These are phyloP conservation scores for Gonapodya sp. DNA, from an alignment of 192 early-diverging fungal species.

Conservation along the genomic window DNA sequence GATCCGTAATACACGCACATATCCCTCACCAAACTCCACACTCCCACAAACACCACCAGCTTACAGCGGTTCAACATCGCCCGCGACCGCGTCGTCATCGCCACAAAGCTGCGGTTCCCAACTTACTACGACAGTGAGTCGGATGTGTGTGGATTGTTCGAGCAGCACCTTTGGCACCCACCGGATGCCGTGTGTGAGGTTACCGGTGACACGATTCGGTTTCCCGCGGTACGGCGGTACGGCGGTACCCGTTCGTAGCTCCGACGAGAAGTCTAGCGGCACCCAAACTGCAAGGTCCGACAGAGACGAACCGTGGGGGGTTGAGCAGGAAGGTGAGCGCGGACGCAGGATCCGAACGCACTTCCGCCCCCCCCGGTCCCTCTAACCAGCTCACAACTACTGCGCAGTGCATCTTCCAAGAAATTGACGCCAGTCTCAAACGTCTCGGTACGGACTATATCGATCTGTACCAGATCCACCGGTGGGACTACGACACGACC, in stretches of 20 bases:
- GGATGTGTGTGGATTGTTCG: no score
- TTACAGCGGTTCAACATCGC: neutral
- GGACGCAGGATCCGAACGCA: no score
- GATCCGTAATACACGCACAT: neutral
- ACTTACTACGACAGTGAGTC: neutral
- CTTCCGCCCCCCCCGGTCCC: no score
- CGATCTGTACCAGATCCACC: conserved; percentile 9
- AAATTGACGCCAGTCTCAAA: conserved; percentile 20
- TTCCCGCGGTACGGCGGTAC: no score
- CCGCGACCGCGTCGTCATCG: conserved; percentile 13
- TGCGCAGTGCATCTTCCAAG: conserved; percentile 20
- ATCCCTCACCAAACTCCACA: neutral
- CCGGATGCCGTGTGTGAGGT: no score
- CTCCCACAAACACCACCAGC: neutral
- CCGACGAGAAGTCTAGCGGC: no score
- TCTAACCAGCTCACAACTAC: no score
- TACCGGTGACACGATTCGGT: no score
- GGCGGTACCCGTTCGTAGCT: no score
- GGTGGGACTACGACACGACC: conserved; percentile 10
- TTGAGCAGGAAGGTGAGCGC: neutral
- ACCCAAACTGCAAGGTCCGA: neutral
- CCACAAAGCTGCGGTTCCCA: neutral
- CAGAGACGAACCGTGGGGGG: neutral
- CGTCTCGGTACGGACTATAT: conserved; percentile 23
- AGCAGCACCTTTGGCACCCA: no score